phyloP scores from a whole-genome alignment of 202 grass and related monocot species.

The Bolboschoenoplectus hybrid region DNA sequence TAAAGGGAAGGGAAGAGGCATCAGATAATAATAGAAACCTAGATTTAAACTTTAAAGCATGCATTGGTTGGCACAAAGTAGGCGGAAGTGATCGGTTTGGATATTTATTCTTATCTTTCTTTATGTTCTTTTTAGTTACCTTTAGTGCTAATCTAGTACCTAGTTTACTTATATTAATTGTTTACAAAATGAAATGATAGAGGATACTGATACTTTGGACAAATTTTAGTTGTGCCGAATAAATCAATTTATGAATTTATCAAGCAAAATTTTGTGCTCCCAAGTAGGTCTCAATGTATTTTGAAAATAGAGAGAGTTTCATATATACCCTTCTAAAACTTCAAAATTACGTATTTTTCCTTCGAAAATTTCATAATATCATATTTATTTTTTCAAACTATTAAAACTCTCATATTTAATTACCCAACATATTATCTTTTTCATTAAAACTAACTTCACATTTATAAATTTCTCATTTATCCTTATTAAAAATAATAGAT shows the following conservation, averaged over 20 bases:
- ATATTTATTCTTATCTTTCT: slow-evolving; percentile 18
- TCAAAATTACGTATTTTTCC: no score
- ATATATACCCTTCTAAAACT: no score
- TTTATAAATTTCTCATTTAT: no score
- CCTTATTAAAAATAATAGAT: no score
- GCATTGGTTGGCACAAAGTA: not conserved
- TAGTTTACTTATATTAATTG: slow-evolving; percentile 5
- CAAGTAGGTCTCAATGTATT: no score
- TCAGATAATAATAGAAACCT: slow-evolving; percentile 20
- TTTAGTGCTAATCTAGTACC: slow-evolving; percentile 14
- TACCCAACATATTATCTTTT: no score
- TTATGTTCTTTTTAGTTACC: not conserved
- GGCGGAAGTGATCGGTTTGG: not conserved
- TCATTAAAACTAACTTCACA: no score
- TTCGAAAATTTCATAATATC: no score
- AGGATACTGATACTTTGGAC: slow-evolving; percentile 9
- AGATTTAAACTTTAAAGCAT: slow-evolving; percentile 7
- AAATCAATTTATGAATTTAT: not conserved
- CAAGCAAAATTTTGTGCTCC: not conserved
- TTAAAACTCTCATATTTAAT: no score
- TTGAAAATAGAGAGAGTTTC: no score
- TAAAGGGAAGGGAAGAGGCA: not conserved
- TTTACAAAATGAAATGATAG: not conserved
- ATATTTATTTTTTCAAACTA: no score
- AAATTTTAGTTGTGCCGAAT: not conserved